Evolutionary conservation across 768 basidiomycete genomes (phyloP), one percentile per base, ranked within the genome.

Genomic region (Pulveroboletus sp.): DNA sequence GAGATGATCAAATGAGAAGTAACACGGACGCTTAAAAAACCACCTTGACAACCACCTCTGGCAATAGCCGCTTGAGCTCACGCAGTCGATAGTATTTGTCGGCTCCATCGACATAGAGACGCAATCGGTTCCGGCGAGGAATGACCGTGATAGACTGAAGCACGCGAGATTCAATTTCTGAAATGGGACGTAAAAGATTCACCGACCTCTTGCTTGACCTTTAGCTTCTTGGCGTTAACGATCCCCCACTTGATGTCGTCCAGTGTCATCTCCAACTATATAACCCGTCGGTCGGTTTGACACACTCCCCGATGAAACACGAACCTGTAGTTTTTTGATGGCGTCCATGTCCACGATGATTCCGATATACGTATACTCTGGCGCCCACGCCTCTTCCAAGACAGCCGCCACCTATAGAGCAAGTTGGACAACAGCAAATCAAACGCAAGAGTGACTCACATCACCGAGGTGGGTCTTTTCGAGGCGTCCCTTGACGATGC

Each of bases 401-500:
- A 95, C 81, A 27, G 90, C 84, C 0, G 96, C 89, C 60, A 99
- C 77, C 93, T 96, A 53, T 13, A 47, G 22, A 47, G 30, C 32
- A 2, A 19, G 14, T 46, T n/a, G 23, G 19, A 14, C 36, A 16
- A 20, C 3, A 17, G 22, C 16, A 29, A 9, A 23, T 3, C 9
- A 17, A 37, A 26, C 27, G n/a, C 12, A 24, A 10, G 39, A 51
- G 37, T 35, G 10, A 45, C 59, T 83, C 58, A 96, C 93, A 72
- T 98, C 96, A 53, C 93, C 89, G 19, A 99, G 73, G 50, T 90
- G 77, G 0, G 96, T 98, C 72, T 93, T 94, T 72, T 99, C 96
- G 41, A 99, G 69, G 39, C 96, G 80, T 12, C 86, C 96, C 69
- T 99, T 98, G 55, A 99, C 96, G 59, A 98, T 97, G 42, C 96